Conservation (phyloP, 2,329 filamentous ascomycete species). For the Xylariaceae sp. region DNA sequence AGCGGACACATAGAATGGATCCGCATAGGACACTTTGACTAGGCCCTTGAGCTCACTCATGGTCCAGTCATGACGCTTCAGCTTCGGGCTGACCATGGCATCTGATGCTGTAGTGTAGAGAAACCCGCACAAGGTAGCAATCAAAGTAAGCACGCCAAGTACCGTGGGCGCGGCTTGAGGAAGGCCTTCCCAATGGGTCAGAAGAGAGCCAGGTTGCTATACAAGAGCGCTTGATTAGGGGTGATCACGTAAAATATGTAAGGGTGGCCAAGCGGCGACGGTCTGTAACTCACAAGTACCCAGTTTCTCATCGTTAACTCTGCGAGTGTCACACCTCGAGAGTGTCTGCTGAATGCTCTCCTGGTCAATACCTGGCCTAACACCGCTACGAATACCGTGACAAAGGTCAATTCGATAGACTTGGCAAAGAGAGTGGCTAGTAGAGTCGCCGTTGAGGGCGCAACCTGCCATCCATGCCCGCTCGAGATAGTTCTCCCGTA, state of each 20-base stretch:
- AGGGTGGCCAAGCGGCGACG: neutral
- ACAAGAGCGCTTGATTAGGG: constrained; percentile 1
- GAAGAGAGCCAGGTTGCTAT: constrained; percentile 61
- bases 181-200: constrained; percentile 63
- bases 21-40: constrained; percentile 59
- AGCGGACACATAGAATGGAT: constrained; percentile 48
- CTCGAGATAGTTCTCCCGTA: constrained; percentile 55
- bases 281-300: constrained; percentile 45
- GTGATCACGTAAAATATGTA: neutral
- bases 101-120: constrained; percentile 74
- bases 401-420: constrained; percentile 70
- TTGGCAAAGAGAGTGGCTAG: constrained; percentile 68
- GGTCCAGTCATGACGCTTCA: constrained; percentile 54
- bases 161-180: constrained; percentile 58
- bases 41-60: constrained; percentile 45
- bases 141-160: constrained; percentile 58
- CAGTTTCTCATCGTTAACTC: constrained; percentile 74
- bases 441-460: constrained; percentile 59
- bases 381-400: constrained; percentile 69
- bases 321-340: constrained; percentile 63
- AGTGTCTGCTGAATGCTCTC: constrained; percentile 55
- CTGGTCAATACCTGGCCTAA: constrained; percentile 70
- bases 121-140: constrained; percentile 59
- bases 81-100: constrained; percentile 66
- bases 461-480: constrained; percentile 43